A percentile compares a stretch with the other conserved stretches of the same genome.
Evolutionary conservation across 1,139 yeast species (phyloP).

Genomic region (Ashbya aceris): DNA sequence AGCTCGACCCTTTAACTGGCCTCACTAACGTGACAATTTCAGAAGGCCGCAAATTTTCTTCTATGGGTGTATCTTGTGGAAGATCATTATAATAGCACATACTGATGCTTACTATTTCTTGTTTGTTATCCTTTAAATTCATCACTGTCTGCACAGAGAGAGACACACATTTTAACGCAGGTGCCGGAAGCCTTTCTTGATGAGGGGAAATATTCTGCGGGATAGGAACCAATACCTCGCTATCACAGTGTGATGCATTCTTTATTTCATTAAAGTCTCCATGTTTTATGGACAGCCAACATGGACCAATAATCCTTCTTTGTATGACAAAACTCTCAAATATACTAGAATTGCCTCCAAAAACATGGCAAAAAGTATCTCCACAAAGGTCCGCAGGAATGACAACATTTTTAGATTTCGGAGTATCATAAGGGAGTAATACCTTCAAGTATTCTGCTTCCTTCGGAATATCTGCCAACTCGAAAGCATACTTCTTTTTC

Average conservation of each 20-base stretch:
- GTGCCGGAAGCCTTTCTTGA: constrained; percentile 40
- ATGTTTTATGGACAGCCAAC: constrained; percentile 74
- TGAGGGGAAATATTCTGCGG: constrained; percentile 45
- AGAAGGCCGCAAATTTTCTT: constrained; percentile 45
- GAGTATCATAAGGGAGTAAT: constrained; percentile 60
- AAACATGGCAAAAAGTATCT: constrained; percentile 66
- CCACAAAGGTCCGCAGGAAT: constrained; percentile 65
- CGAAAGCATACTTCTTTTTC: constrained; percentile 79
- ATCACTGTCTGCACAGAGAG: constrained; percentile 72
- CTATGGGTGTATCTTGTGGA: constrained; percentile 65
- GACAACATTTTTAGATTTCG: constrained; percentile 38
- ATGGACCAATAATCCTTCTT: constrained; percentile 90
- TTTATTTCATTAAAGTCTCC: constrained; percentile 52
- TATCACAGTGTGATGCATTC: constrained; percentile 72
- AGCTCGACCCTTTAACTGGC: constrained; percentile 66
- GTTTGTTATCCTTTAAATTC: constrained; percentile 63
- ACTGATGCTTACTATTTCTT: constrained; percentile 81
- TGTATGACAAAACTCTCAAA: constrained; percentile 84
- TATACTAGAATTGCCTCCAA: constrained; percentile 65
- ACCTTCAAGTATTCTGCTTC: constrained; percentile 77
- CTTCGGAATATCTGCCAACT: constrained; percentile 67
- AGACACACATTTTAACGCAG: constrained; percentile 65
- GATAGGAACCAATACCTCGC: constrained; percentile 53
- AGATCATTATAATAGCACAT: constrained; percentile 57
- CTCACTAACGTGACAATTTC: constrained; percentile 63